These are phyloP conservation scores for Microcos paniculata DNA, from an alignment of 345 rosid genomes.

Conservation along the genomic window DNA sequence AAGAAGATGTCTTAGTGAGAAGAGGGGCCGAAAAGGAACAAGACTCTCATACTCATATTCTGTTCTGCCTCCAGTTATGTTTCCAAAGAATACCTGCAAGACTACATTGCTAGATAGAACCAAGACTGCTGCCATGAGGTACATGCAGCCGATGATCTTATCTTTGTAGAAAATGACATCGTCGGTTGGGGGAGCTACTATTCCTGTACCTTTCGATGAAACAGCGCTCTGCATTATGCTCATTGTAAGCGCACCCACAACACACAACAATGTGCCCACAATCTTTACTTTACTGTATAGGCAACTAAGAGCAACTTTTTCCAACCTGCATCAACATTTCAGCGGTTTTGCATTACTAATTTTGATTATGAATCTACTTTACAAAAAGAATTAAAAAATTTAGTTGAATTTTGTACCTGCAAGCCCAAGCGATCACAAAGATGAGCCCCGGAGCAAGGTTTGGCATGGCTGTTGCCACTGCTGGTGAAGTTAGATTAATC, in stretches of 20 bases:
- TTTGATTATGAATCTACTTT: background rate
- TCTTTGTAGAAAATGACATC: constrained; percentile 41
- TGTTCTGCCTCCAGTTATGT: background rate
- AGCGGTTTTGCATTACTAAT: background rate
- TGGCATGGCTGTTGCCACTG: constrained; percentile 97
- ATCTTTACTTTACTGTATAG: constrained; percentile 77
- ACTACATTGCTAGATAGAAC: constrained; percentile 61
- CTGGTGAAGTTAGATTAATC: constrained; percentile 78
- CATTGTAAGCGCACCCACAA: constrained; percentile 69
- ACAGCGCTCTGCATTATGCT: constrained; percentile 77
- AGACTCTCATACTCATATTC: background rate
- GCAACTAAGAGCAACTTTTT: constrained; percentile 68
- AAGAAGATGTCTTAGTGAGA: background rate
- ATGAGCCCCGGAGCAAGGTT: constrained; percentile 90
- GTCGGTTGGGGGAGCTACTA: background rate
- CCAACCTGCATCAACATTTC: constrained; percentile 50
- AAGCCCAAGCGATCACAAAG: constrained; percentile 81
- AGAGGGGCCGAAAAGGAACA: background rate
- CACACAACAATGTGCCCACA: constrained; percentile 75
- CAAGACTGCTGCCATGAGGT: constrained; percentile 73
- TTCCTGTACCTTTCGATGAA: constrained; percentile 15
- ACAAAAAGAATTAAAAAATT: background rate
- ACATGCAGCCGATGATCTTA: constrained; percentile 68
- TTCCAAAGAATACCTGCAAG: constrained; percentile 54
- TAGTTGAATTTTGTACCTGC: constrained; percentile 38